A percentile compares a stretch with the other conserved stretches of the same genome.
phyloP scores from a whole-genome alignment of 495 filamentous ascomycete genomes.

The Tetracladium setigerum region DNA sequence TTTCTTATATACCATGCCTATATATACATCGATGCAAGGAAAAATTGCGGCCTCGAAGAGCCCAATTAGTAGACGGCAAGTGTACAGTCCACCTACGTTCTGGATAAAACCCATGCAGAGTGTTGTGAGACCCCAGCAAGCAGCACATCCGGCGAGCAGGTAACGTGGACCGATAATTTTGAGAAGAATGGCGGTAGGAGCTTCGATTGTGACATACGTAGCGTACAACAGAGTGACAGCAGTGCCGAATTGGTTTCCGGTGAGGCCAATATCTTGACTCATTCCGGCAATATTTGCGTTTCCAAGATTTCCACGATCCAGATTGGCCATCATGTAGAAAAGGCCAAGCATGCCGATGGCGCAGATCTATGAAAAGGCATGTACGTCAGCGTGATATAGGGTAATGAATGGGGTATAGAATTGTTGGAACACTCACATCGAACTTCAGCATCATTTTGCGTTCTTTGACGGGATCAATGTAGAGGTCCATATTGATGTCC shows the following conservation, averaged over 20 bases:
- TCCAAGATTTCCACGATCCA: constrained; percentile 30
- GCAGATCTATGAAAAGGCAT: not conserved
- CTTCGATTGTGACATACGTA: constrained; percentile 52
- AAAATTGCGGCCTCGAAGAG: constrained; percentile 48
- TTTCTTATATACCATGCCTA: constrained; percentile 55
- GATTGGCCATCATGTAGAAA: not conserved
- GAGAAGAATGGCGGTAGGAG: constrained; percentile 60
- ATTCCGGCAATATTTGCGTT: constrained; percentile 35
- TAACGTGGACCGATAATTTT: constrained; percentile 53
- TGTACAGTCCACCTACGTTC: constrained; percentile 26
- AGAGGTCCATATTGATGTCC: not conserved
- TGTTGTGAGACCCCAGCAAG: constrained; percentile 14
- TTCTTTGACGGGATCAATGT: not conserved
- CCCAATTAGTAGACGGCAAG: constrained; percentile 47
- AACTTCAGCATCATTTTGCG: not conserved
- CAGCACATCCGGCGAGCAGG: constrained; percentile 60
- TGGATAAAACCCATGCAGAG: constrained; percentile 31
- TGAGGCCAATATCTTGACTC: constrained; percentile 19
- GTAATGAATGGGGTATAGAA: not conserved
- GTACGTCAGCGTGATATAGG: not conserved
- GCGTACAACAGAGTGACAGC: constrained; percentile 40
- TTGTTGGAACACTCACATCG: not conserved
- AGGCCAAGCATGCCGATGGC: not conserved
- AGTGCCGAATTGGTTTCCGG: constrained; percentile 17
- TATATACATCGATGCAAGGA: constrained; percentile 39